Evolutionary conservation across 2,329 filamentous ascomycete species (phyloP).

Genomic region (Cyphellophora europaea): DNA sequence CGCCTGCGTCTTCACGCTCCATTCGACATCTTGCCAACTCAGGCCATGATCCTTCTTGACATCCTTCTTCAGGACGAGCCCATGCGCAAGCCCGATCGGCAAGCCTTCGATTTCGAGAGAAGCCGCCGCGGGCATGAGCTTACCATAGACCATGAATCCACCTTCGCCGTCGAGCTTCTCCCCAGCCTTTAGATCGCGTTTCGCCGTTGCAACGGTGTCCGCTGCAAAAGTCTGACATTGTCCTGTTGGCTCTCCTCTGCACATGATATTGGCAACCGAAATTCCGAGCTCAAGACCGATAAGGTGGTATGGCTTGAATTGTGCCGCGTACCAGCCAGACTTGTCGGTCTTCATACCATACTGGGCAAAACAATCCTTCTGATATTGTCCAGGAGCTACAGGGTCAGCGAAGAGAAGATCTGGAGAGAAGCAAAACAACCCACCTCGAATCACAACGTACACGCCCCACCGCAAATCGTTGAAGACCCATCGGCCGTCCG

Average conservation of each 20-base stretch:
- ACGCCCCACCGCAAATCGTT: conserved; percentile 35
- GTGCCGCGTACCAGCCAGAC: conserved; percentile 32
- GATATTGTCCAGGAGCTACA: conserved; percentile 42
- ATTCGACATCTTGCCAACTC: conserved; percentile 38
- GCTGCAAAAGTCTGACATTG: conserved; percentile 35
- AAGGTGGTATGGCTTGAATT: conserved; percentile 40
- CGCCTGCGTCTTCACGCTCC: conserved; percentile 28
- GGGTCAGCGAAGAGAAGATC: no score
- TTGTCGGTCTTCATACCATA: conserved; percentile 36
- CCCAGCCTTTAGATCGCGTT: conserved; percentile 34
- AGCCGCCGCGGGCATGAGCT: conserved; percentile 30
- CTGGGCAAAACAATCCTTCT: conserved; percentile 45
- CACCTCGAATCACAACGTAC: conserved; percentile 37
- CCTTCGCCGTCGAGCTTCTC: conserved; percentile 38
- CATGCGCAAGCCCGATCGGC: conserved; percentile 35
- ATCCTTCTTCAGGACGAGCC: conserved; percentile 30
- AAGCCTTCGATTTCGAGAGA: conserved; percentile 34
- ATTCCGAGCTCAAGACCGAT: conserved; percentile 39
- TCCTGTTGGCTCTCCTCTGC: conserved; percentile 36
- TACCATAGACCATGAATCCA: conserved; percentile 37
- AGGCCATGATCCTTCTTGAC: conserved; percentile 33
- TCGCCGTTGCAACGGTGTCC: conserved; percentile 39
- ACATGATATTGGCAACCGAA: conserved; percentile 36
- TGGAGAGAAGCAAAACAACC: conserved; percentile 33
- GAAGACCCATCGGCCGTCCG: conserved; percentile 31